These are phyloP conservation scores for Penicillium sp. DNA, from an alignment of 2,329 filamentous ascomycete genomes.

Conservation along the genomic window DNA sequence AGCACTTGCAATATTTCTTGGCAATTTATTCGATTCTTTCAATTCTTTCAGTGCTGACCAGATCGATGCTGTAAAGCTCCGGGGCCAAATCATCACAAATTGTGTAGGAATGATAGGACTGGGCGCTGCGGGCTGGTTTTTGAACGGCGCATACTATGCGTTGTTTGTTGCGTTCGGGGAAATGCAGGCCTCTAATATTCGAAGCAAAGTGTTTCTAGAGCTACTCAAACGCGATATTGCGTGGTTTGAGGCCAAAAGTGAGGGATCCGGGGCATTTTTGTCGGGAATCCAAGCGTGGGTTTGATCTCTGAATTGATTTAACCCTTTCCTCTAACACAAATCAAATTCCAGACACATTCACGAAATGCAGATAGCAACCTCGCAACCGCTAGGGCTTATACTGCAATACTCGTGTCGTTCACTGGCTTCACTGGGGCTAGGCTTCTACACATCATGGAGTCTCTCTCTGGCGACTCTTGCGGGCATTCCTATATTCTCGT, in stretches of 20 bases:
- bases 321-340: not conserved
- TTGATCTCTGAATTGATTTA: not conserved
- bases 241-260: conserved; percentile 76
- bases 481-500: conserved; percentile 66
- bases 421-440: conserved; percentile 65
- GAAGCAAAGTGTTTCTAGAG: conserved; percentile 63
- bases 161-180: conserved; percentile 79
- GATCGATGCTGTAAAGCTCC: conserved; percentile 52
- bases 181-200: conserved; percentile 67
- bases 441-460: conserved; percentile 78
- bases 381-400: conserved; percentile 73
- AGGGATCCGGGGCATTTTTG: conserved; percentile 71
- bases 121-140: conserved; percentile 64
- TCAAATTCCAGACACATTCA: conserved; percentile 64
- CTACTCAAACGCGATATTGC: conserved; percentile 71
- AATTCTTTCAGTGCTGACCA: conserved; percentile 61
- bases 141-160: conserved; percentile 65
- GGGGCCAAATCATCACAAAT: conserved; percentile 58
- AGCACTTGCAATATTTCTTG: conserved; percentile 67
- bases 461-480: conserved; percentile 77
- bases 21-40: conserved; percentile 71
- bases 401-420: conserved; percentile 65
- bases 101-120: conserved; percentile 63
- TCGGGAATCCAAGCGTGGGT: conserved; percentile 71
- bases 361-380: conserved; percentile 77